phyloP scores from a whole-genome alignment of 2,329 filamentous ascomycete species.

The Trematosphaeria pertusa region DNA sequence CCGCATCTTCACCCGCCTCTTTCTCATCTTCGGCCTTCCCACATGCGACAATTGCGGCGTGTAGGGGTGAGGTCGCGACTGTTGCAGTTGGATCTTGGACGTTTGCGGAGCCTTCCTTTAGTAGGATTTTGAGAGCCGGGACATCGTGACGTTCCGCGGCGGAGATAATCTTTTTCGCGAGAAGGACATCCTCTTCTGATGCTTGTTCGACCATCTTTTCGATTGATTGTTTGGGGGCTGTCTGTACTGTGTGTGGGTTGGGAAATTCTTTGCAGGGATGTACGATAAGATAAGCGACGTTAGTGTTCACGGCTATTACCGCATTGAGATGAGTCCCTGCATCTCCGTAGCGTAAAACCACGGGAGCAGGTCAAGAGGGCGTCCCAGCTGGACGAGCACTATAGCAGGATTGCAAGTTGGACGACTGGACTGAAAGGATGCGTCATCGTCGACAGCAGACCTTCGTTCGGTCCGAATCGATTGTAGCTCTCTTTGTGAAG shows the following conservation, averaged over 20 bases:
- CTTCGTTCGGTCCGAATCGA: too few relatives aligned
- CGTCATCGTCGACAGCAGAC: too few relatives aligned
- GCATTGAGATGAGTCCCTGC: background rate
- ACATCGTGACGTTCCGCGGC: slow-evolving; percentile 45
- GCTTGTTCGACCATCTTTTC: slow-evolving; percentile 39
- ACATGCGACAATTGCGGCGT: slow-evolving; percentile 43
- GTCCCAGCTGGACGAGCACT: too few relatives aligned
- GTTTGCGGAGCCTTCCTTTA: slow-evolving; percentile 46
- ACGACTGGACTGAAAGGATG: too few relatives aligned
- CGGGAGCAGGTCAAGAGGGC: too few relatives aligned
- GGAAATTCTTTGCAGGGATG: slow-evolving; percentile 15
- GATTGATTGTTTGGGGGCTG: slow-evolving; percentile 3
- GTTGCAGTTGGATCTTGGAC: slow-evolving; percentile 45
- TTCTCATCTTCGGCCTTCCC: slow-evolving; percentile 39
- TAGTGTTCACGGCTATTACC: slow-evolving; percentile 14
- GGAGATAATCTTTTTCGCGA: slow-evolving; percentile 46
- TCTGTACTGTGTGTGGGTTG: slow-evolving; percentile 10
- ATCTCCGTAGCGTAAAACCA: too few relatives aligned
- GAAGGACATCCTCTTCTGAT: slow-evolving; percentile 45
- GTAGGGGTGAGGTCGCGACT: slow-evolving; percentile 43
- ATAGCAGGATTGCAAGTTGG: too few relatives aligned
- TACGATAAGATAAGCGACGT: slow-evolving; percentile 17
- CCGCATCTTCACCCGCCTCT: slow-evolving; percentile 33
- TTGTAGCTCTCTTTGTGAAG: too few relatives aligned
- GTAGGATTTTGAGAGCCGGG: slow-evolving; percentile 39